phyloP scores from a whole-genome alignment of 768 basidiomycete genomes.

The Steccherinum ochraceum region DNA sequence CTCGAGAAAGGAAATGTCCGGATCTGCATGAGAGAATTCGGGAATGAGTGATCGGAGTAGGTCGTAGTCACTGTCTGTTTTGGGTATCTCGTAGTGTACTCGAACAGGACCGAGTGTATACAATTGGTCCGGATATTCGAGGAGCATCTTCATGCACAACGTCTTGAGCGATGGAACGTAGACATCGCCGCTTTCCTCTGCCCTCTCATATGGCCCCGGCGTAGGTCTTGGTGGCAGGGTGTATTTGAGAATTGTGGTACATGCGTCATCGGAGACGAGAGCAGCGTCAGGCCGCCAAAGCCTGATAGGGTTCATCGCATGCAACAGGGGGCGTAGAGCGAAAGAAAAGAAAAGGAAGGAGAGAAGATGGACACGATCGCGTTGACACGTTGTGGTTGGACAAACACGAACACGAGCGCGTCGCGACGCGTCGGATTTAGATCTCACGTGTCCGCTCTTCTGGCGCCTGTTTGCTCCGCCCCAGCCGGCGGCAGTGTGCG shows the following conservation, averaged over 20 bases:
- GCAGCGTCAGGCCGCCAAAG: conserved; percentile 14
- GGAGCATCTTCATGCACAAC: conserved; percentile 43
- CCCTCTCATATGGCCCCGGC: conserved; percentile 9
- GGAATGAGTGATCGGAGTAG: conserved; percentile 39
- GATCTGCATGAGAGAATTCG: conserved; percentile 7
- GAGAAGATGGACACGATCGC: too few species aligned
- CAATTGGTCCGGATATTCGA: conserved; percentile 39
- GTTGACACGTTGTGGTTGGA: too few species aligned
- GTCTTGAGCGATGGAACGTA: conserved; percentile 47
- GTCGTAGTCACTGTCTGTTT: conserved; percentile 19
- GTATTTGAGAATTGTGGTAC: conserved; percentile 20
- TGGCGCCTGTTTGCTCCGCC: too few species aligned
- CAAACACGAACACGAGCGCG: too few species aligned
- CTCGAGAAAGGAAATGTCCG: conserved; percentile 10
- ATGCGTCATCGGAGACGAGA: conserved; percentile 19
- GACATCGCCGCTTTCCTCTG: conserved; percentile 8
- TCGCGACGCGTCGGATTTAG: too few species aligned
- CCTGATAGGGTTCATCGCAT: conserved; percentile 17
- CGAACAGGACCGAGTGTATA: conserved; percentile 28
- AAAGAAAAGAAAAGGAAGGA: too few species aligned
- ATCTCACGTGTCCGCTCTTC: too few species aligned
- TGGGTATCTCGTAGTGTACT: conserved; percentile 29
- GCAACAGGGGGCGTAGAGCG: too few species aligned
- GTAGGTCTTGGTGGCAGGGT: conserved; percentile 11
- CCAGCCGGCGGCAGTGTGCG: too few species aligned